Percentiles rank a stretch among this genome's conserved stretches.
phyloP scores from a whole-genome alignment of 371 early-diverging fungal genomes.

The Rhizomucor miehei region DNA sequence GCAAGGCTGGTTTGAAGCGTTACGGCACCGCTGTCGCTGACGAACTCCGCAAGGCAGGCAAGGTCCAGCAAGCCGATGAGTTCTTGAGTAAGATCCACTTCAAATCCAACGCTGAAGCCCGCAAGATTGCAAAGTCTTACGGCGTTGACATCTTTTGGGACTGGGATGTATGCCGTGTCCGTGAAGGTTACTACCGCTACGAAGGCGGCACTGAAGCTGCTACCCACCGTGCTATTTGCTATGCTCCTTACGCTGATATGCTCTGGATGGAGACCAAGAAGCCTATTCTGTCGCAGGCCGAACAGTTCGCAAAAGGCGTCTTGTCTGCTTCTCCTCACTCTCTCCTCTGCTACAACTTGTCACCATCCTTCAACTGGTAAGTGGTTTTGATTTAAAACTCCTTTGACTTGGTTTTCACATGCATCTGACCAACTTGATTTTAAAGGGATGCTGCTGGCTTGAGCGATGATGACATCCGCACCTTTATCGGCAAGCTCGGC shows the following conservation, averaged over 20 bases:
- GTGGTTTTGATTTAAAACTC: not conserved
- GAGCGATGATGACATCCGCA: slow-evolving; percentile 84
- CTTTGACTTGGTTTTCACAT: not conserved
- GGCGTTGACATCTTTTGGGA: slow-evolving; percentile 87
- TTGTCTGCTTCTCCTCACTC: slow-evolving; percentile 53
- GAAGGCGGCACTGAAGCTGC: slow-evolving; percentile 93
- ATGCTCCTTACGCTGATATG: slow-evolving; percentile 91
- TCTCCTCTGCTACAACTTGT: slow-evolving; percentile 93
- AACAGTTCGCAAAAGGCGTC: slow-evolving; percentile 89
- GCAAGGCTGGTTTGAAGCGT: slow-evolving; percentile 79
- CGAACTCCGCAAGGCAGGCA: slow-evolving; percentile 59
- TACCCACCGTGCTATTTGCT: slow-evolving; percentile 86
- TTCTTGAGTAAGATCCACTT: slow-evolving; percentile 55
- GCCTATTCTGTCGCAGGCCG: slow-evolving; percentile 90
- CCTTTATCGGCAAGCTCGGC: slow-evolving; percentile 81
- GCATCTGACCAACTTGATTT: not conserved
- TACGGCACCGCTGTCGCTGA: slow-evolving; percentile 84
- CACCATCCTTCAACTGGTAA: slow-evolving; percentile 97
- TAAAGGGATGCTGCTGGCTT: slow-evolving; percentile 81
- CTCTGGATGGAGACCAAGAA: slow-evolving; percentile 98
- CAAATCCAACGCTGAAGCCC: slow-evolving; percentile 84
- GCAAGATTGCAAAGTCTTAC: slow-evolving; percentile 69
- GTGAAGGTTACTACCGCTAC: slow-evolving; percentile 97
- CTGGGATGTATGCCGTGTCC: slow-evolving; percentile 91
- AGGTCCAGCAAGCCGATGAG: slow-evolving; percentile 37